Conservation (phyloP, 139 green algal species). For the Chlamydomonas incerta region DNA sequence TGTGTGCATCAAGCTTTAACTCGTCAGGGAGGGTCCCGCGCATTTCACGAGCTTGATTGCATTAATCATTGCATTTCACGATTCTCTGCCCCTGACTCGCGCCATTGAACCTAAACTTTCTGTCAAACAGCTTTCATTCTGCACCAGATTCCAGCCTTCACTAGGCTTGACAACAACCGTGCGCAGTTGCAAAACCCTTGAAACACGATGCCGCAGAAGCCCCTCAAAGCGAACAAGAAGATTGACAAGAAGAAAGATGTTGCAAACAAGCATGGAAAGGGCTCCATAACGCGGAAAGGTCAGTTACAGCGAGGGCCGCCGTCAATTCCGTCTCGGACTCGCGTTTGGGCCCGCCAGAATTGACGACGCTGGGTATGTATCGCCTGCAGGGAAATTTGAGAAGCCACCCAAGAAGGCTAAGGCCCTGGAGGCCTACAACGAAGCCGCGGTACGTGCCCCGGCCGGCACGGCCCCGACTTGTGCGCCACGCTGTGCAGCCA, state of each 20-base stretch:
- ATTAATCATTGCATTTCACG: too few species aligned
- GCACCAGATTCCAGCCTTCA: too few species aligned
- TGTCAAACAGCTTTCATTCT: too few species aligned
- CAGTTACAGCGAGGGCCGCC: not conserved
- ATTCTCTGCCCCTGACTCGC: too few species aligned
- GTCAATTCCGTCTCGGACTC: not conserved
- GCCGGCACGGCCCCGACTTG: not conserved
- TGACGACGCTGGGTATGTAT: not conserved
- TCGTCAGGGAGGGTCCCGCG: too few species aligned
- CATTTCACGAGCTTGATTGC: too few species aligned
- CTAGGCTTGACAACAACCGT: too few species aligned
- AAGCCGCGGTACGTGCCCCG: not conserved
- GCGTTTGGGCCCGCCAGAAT: too few species aligned
- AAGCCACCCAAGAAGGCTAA: constrained; percentile 32
- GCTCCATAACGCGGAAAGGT: constrained; percentile 26
- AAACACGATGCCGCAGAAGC: constrained; percentile 32
- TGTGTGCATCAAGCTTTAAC: too few species aligned
- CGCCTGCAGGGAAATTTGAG: constrained; percentile 14
- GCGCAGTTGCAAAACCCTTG: not conserved
- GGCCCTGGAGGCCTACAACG: not conserved
- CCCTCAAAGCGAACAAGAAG: constrained; percentile 25
- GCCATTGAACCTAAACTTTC: too few species aligned
- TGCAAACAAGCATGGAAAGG: constrained; percentile 39
- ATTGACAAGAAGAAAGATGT: constrained; percentile 48
- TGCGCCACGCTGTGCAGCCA: too few species aligned